Base-by-base conservation (phyloP, 2,329 filamentous ascomycete species). In the Colletotrichum paranaense region DNA sequence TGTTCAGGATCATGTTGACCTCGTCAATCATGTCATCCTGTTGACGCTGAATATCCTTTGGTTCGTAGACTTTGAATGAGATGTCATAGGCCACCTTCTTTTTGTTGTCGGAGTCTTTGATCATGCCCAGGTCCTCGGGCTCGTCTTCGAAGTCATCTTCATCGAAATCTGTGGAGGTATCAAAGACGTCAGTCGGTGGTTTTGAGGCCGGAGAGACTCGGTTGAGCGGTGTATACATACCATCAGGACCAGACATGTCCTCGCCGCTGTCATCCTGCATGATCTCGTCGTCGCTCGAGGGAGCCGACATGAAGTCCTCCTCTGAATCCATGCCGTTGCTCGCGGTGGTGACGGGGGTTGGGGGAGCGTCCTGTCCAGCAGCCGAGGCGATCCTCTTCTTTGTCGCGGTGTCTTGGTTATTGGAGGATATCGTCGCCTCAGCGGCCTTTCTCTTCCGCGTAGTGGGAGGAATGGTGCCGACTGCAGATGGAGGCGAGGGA, bases 1-100 rank as follows among this genome's bases (percentile, higher is more conserved):
- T 92, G 73, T 95, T 94, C 46, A 99, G 88, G 75, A 99, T 96
- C 86, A 93, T 93, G 75, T 97, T 95, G 73, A 98, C 95, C 80
- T 98, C 95, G 77, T 93, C 89, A 77, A 99, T 91, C 83, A 98
- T 93, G 68, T 92, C 90, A 78, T 95, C 91, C 82, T 99, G 97
- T 79, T 97, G 94, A 42, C 85, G 88, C 80, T 97, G 92, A 70
- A 99, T 97, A 78, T 98, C 94, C 62, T 84, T 80, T 0, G 97
- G 95, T 74, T 91, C 90, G 79, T 93, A 92, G 38, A 98, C 94
- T 77, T 92, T 95, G 86, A 91, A 98, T 49, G 94, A 92, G 68
- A 98, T 92, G 80, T 98, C 92, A 80, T 95, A 97, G 1, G 93
- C 88, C 69, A 93, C 92, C 78, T 89, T 92, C 78, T 90, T 91